phyloP scores from a whole-genome alignment of 371 early-diverging fungal genomes.

The Coemansia sp. region DNA sequence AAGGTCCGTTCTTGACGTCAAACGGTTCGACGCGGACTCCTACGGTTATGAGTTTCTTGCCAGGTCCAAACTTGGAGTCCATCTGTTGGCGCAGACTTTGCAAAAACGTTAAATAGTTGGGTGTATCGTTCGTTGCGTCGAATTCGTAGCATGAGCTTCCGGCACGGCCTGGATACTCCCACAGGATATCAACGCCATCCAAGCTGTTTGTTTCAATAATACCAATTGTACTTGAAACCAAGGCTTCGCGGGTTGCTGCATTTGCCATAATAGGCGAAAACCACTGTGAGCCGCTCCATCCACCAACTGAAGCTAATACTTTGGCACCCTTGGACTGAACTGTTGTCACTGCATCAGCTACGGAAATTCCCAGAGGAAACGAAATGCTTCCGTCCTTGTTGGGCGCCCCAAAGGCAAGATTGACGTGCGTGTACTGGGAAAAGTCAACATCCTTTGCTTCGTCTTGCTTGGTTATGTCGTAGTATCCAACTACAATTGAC shows the following conservation, averaged over 20 bases:
- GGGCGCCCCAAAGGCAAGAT: conserved; percentile 35
- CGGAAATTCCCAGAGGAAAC: conserved; percentile 20
- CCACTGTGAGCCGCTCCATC: conserved; percentile 71
- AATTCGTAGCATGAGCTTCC: conserved; percentile 66
- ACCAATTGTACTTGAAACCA: conserved; percentile 60
- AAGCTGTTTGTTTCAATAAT: conserved; percentile 53
- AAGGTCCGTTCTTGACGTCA: conserved; percentile 53
- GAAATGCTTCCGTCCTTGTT: conserved; percentile 10
- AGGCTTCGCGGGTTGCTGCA: conserved; percentile 51
- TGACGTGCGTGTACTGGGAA: conserved; percentile 40
- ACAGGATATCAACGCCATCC: conserved; percentile 49
- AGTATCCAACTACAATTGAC: conserved; percentile 24
- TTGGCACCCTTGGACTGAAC: conserved; percentile 54
- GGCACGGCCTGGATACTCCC: conserved; percentile 50
- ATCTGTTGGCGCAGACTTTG: conserved; percentile 61
- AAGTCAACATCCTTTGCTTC: conserved; percentile 19
- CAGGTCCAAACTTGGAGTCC: conserved; percentile 54
- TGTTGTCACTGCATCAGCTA: conserved; percentile 47
- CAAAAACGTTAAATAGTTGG: conserved; percentile 62
- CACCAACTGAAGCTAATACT: conserved; percentile 69
- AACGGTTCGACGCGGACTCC: conserved; percentile 70
- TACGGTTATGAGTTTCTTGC: conserved; percentile 63
- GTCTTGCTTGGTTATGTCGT: conserved; percentile 19
- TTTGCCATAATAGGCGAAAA: conserved; percentile 62
- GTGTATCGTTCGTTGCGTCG: conserved; percentile 57